Evolutionary conservation across 2,329 filamentous ascomycete genomes (phyloP).

Genomic region (Colletotrichum euphorbiae): DNA sequence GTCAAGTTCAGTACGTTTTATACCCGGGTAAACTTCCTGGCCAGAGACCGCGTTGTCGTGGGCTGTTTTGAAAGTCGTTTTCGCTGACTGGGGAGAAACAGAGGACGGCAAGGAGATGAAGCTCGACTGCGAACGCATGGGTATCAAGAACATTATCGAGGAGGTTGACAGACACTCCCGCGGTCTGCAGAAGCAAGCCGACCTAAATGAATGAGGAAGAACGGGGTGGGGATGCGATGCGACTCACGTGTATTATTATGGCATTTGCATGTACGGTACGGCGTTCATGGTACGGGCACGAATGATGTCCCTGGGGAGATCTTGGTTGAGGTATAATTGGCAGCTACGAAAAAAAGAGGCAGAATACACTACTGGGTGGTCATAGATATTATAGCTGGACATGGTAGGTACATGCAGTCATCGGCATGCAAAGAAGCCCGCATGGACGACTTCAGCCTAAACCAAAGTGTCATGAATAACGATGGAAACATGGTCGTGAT

Average conservation of each 20-base stretch:
- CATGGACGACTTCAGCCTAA: neutral
- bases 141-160: conserved; percentile 86
- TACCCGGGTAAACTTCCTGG: neutral
- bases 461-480: neutral
- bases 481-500: too few species aligned
- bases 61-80: too few species aligned
- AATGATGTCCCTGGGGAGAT: conserved; percentile 28
- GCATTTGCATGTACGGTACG: conserved; percentile 29
- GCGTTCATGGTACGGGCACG: conserved; percentile 34
- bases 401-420: neutral
- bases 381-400: neutral
- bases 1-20: conserved; percentile 84
- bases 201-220: conserved; percentile 66
- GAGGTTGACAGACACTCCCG: conserved; percentile 93
- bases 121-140: conserved; percentile 82
- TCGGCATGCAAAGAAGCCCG: neutral
- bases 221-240: neutral
- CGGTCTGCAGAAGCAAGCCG: conserved; percentile 82
- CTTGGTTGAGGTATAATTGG: conserved; percentile 23
- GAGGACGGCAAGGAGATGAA: conserved; percentile 94
- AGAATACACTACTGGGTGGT: neutral
- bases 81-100: conserved; percentile 50
- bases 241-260: conserved; percentile 30
- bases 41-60: too few species aligned
- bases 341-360: neutral